Conservation (phyloP, 1,284 basidiomycete genomes). For the Cryptococcus neoformans region DNA sequence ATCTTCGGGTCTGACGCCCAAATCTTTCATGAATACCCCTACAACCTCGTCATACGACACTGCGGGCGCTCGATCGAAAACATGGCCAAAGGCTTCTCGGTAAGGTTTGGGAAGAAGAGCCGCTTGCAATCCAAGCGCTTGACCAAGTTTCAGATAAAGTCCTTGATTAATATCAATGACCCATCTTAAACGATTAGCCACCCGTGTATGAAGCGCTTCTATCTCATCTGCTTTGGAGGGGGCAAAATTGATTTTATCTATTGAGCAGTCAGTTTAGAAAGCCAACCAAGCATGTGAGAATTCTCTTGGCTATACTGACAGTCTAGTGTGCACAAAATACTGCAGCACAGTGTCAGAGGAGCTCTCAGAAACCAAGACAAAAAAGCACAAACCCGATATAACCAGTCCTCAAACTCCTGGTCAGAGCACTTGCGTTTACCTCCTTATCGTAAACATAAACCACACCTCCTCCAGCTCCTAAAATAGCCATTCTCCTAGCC, state of each 20-base stretch:
- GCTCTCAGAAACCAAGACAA: not conserved
- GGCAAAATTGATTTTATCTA: conserved; percentile 75
- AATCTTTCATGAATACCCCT: conserved; percentile 62
- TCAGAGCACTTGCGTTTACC: conserved; percentile 65
- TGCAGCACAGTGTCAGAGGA: conserved; percentile 8
- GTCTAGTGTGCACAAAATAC: conserved; percentile 44
- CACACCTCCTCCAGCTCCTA: conserved; percentile 48
- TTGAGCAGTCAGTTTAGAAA: not conserved
- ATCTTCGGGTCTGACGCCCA: conserved; percentile 63
- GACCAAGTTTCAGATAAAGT: conserved; percentile 84
- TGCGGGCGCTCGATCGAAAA: conserved; percentile 83
- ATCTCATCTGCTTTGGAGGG: conserved; percentile 63
- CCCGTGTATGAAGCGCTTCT: conserved; percentile 72
- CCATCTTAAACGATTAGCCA: conserved; percentile 70
- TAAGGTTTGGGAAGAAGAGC: conserved; percentile 76
- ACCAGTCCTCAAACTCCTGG: conserved; percentile 62
- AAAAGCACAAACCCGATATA: conserved; percentile 55
- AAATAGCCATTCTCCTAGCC: conserved; percentile 13
- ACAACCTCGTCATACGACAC: conserved; percentile 68
- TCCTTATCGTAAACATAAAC: conserved; percentile 58
- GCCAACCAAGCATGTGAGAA: not conserved
- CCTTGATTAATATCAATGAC: conserved; percentile 77
- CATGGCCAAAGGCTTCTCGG: conserved; percentile 70
- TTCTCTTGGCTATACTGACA: conserved; percentile 24
- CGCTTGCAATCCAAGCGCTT: conserved; percentile 64